These are phyloP conservation scores for Sclerotinia spermophila DNA, from an alignment of 2,329 filamentous ascomycete species.

Conservation along the genomic window DNA sequence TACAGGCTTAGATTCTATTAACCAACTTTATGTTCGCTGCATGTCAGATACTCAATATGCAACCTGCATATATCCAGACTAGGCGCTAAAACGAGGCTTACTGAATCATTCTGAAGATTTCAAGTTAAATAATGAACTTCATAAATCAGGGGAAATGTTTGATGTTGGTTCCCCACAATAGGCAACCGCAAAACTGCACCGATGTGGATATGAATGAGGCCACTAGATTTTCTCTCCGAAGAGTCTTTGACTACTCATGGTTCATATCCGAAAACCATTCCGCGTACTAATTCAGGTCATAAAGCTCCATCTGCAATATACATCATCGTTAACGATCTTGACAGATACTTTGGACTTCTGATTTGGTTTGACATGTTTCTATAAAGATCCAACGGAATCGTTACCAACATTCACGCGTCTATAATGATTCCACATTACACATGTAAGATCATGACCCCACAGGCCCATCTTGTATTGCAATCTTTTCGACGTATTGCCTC, in stretches of 20 bases:
- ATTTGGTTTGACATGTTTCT: neutral
- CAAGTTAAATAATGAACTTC: conserved; percentile 41
- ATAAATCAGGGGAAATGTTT: neutral
- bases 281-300: neutral
- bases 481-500: neutral
- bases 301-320: neutral
- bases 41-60: neutral
- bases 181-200: neutral
- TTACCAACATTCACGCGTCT: neutral
- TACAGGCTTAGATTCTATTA: neutral
- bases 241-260: neutral
- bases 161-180: conserved; percentile 6
- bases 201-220: neutral
- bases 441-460: neutral
- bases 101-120: neutral
- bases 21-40: neutral
- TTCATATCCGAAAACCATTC: neutral
- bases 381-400: neutral
- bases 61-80: neutral
- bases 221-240: neutral
- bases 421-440: neutral
- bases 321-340: neutral
- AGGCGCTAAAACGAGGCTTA: neutral
- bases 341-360: neutral
- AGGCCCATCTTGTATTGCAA: neutral